These are phyloP conservation scores for Astrothelium subdiscretum DNA, from an alignment of 495 filamentous ascomycete species.

Conservation along the genomic window DNA sequence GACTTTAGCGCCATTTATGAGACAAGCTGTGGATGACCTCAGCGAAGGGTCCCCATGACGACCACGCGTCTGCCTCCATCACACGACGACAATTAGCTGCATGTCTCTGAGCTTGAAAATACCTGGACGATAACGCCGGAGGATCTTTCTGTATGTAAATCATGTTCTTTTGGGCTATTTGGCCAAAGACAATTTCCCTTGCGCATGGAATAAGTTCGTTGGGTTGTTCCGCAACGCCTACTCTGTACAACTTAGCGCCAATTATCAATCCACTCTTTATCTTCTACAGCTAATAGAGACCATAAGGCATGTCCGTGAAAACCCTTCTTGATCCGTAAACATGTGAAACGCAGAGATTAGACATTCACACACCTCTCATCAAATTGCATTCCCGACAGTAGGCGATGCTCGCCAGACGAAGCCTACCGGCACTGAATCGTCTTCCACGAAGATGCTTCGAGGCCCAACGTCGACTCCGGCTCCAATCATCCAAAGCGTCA, in stretches of 20 bases:
- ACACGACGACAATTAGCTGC: background rate
- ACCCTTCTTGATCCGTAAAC: too few species aligned
- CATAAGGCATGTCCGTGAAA: too few species aligned
- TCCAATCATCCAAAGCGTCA: background rate
- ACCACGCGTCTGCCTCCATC: background rate
- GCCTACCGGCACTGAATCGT: background rate
- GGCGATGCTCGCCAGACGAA: background rate
- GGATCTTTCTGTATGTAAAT: background rate
- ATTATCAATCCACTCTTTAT: too few species aligned
- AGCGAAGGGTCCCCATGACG: slow-evolving; percentile 2
- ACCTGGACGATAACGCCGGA: background rate
- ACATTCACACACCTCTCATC: background rate
- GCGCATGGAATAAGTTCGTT: too few species aligned
- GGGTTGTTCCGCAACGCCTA: too few species aligned
- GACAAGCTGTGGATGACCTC: background rate
- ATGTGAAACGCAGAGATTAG: background rate
- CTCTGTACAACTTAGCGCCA: too few species aligned
- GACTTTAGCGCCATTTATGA: background rate
- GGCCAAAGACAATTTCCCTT: too few species aligned
- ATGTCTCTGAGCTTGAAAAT: background rate
- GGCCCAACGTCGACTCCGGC: background rate
- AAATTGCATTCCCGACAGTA: background rate
- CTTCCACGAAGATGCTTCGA: background rate
- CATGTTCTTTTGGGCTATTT: too few species aligned
- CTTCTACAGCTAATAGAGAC: too few species aligned